Evolutionary conservation across 768 basidiomycete species (phyloP), one percentile per base, ranked within the genome.

Genomic region (Hortiboletus campestris): DNA sequence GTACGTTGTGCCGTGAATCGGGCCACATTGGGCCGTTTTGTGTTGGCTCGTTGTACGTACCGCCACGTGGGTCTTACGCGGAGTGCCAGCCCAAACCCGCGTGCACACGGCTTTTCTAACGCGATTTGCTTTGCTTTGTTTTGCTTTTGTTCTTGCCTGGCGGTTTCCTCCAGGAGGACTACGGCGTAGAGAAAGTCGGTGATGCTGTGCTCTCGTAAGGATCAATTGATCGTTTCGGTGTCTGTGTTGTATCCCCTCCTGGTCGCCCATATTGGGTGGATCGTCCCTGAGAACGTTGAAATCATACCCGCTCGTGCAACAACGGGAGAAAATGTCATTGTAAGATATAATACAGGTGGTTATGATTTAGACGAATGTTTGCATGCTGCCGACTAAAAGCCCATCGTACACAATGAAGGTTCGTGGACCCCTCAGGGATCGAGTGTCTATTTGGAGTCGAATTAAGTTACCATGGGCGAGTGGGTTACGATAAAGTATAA

Each of bases 401-500:
- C 25, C 25, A 25, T 25, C 4, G 25, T 25, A 25, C 25, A 25
- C 25, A 6, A 22, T 13, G 34, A 45, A 46, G 32, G 6, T n/a
- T 41, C 16, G 19, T 12, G 47, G 31, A 28, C 36, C 49, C 61
- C 19, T n/a, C 17, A 14, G 31, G 31, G 32, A 22, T 20, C 17
- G 7, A 56, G 5, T 38, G 49, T 67, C 55, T 55, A 61, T 42
- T 13, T 31, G 0, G 17, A 2, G 40, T 13, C 16, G 39, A 43
- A 25, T 58, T 67, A 68, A 66, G 20, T 67, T 66, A 68, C 28
- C 35, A 29, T 39, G 40, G 13, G 10, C 4, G 1, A 25, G 38
- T 13, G 25, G 11, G 40, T 63, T 60, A 68, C 36, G 45, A 65
- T 67, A 53, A 41, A 34, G 29, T 47, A 67, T 67, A 67, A 63